phyloP scores from a whole-genome alignment of 352 stramenopile genomes.

The Phytophthora pluvialis region DNA sequence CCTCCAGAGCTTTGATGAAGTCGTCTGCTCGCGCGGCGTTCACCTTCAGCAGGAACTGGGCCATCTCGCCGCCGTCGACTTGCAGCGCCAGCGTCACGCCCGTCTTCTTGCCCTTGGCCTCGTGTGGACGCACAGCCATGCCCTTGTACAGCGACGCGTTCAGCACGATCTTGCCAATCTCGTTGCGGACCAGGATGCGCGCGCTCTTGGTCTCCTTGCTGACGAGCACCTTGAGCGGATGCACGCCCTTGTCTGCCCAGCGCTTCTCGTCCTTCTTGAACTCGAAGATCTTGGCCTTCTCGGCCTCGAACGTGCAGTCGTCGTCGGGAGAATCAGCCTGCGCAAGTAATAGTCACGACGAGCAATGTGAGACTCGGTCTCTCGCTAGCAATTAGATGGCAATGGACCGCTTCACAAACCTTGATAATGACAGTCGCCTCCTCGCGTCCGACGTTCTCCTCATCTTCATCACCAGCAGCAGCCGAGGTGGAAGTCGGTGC shows the following conservation, averaged over 20 bases:
- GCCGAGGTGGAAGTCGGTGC: conserved; percentile 28
- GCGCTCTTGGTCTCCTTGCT: conserved; percentile 77
- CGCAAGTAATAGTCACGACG: not conserved
- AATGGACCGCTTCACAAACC: conserved; percentile 37
- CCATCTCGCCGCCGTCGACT: conserved; percentile 52
- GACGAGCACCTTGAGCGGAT: conserved; percentile 81
- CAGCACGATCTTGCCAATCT: conserved; percentile 89
- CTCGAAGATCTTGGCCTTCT: conserved; percentile 84
- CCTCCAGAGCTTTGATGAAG: conserved; percentile 65
- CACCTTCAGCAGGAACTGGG: conserved; percentile 82
- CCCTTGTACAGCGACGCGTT: conserved; percentile 87
- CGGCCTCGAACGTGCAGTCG: conserved; percentile 72
- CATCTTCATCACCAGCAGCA: conserved; percentile 59
- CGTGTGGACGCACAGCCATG: conserved; percentile 62
- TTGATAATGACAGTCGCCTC: conserved; percentile 89
- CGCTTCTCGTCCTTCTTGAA: conserved; percentile 90
- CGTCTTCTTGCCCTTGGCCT: conserved; percentile 82
- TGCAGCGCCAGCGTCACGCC: conserved; percentile 74
- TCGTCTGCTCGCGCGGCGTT: conserved; percentile 69
- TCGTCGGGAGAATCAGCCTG: conserved; percentile 77
- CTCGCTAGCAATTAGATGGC: not conserved
- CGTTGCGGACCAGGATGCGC: conserved; percentile 80
- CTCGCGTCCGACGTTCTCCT: conserved; percentile 84
- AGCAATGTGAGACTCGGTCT: conserved; percentile 1
- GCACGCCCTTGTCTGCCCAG: conserved; percentile 86